phyloP scores from a whole-genome alignment of 306 rosid genomes.

The Quercus robur region DNA sequence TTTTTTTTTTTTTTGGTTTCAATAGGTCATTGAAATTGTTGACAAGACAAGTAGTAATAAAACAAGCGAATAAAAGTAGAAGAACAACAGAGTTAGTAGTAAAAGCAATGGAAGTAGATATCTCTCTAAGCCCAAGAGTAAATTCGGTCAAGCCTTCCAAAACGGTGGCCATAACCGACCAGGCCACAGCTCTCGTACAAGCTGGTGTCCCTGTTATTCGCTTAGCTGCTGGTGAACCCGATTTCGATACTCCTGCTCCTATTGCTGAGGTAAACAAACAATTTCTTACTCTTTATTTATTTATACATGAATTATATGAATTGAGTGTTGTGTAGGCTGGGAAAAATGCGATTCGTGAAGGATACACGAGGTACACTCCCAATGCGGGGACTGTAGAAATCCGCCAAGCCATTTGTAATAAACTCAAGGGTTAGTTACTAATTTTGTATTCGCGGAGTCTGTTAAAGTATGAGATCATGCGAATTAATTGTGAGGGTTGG shows the following conservation, averaged over 20 bases:
- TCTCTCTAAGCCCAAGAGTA: slow-evolving; percentile 79
- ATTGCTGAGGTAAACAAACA: slow-evolving; percentile 35
- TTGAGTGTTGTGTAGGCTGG: slow-evolving; percentile 57
- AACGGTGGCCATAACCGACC: slow-evolving; percentile 83
- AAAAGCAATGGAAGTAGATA: slow-evolving; percentile 54
- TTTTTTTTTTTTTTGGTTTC: neutral
- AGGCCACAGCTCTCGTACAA: slow-evolving; percentile 75
- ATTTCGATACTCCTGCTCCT: slow-evolving; percentile 76
- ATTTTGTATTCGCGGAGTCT: no score
- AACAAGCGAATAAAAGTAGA: neutral
- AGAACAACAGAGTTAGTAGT: slow-evolving; percentile 5
- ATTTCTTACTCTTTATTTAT: neutral
- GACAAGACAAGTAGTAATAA: neutral
- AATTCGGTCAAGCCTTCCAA: slow-evolving; percentile 81
- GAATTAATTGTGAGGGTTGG: no score
- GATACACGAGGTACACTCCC: slow-evolving; percentile 73
- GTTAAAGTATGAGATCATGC: no score
- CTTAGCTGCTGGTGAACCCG: slow-evolving; percentile 91
- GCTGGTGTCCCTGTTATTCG: slow-evolving; percentile 90
- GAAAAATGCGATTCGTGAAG: slow-evolving; percentile 87
- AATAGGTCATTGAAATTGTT: slow-evolving; percentile 20
- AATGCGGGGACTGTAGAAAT: slow-evolving; percentile 78
- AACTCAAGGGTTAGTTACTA: slow-evolving; percentile 63
- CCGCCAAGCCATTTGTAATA: slow-evolving; percentile 82
- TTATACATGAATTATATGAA: neutral